Evolutionary conservation across 2,329 filamentous ascomycete species (phyloP).

Genomic region (Shiraia sp.): DNA sequence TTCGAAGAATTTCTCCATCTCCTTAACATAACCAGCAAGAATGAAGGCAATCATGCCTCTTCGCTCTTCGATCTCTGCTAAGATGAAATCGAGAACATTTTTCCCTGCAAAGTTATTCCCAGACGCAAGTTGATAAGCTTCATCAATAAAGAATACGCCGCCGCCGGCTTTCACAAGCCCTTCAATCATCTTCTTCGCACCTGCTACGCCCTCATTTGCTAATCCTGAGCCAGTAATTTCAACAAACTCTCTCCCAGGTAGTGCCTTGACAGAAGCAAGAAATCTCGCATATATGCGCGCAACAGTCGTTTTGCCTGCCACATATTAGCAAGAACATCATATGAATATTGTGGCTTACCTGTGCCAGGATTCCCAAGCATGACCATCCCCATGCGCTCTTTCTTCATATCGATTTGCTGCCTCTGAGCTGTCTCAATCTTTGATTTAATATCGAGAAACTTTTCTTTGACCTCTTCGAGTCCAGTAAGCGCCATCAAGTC

Average conservation of each 20-base stretch:
- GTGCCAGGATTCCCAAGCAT: conserved; percentile 74
- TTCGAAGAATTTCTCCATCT: conserved; percentile 69
- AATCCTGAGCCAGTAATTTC: too few species aligned
- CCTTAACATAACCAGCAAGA: conserved; percentile 68
- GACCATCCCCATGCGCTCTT: conserved; percentile 62
- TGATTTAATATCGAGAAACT: conserved; percentile 63
- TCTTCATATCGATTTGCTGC: conserved; percentile 48
- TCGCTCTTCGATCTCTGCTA: too few species aligned
- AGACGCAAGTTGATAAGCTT: too few species aligned
- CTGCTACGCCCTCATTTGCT: too few species aligned
- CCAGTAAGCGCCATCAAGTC: conserved; percentile 69
- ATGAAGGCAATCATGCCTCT: too few species aligned
- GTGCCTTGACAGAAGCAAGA: too few species aligned
- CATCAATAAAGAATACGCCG: too few species aligned
- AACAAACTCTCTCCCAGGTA: too few species aligned
- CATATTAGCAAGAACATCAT: not conserved
- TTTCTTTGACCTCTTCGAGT: conserved; percentile 65
- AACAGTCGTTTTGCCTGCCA: conserved; percentile 64
- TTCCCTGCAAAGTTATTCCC: too few species aligned
- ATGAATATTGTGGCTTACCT: conserved; percentile 47
- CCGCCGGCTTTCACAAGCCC: conserved; percentile 57
- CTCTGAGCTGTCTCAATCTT: conserved; percentile 57
- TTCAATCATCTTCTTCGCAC: conserved; percentile 53
- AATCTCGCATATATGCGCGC: too few species aligned
- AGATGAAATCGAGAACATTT: too few species aligned